A percentile compares a stretch with the other conserved stretches of the same genome.
These are phyloP conservation scores for Leccinum ponderosum DNA, from an alignment of 1,284 basidiomycete species.

Conservation along the genomic window DNA sequence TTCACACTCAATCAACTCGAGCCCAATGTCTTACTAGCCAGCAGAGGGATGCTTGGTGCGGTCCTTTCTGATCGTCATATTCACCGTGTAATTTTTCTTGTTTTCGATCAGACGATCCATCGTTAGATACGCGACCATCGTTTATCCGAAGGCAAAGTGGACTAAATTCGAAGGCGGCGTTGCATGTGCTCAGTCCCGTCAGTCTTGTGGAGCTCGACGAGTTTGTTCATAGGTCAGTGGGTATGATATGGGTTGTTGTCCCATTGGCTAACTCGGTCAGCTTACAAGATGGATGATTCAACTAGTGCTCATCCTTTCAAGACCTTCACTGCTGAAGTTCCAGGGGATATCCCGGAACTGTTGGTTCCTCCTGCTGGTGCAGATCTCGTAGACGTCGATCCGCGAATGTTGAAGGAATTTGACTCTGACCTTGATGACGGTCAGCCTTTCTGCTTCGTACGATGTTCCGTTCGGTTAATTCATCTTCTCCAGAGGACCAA, in stretches of 20 bases:
- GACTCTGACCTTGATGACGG: constrained; percentile 85
- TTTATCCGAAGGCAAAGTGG: no score
- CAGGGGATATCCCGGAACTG: constrained; percentile 61
- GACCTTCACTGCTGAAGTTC: constrained; percentile 73
- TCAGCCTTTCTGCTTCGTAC: constrained; percentile 35
- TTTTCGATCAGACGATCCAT: constrained; percentile 68
- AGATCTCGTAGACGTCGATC: constrained; percentile 54
- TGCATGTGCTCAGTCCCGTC: no score
- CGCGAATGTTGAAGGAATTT: constrained; percentile 68
- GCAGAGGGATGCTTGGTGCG: constrained; percentile 76
- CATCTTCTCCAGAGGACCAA: constrained; percentile 63
- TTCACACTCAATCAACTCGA: constrained; percentile 58
- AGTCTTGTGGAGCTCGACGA: no score
- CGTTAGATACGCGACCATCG: constrained; percentile 73
- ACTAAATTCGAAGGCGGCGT: no score
- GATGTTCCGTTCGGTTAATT: constrained; percentile 1
- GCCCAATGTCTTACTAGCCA: constrained; percentile 83
- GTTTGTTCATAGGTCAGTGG: constrained; percentile 37
- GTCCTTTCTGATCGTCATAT: not conserved
- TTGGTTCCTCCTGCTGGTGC: constrained; percentile 55
- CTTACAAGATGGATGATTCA: constrained; percentile 3
- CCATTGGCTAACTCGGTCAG: no score
- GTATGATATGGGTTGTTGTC: no score
- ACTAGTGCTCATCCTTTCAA: constrained; percentile 15
- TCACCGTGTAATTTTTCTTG: not conserved